These are phyloP conservation scores for Basidioascus undulatus DNA, from an alignment of 768 basidiomycete species.

Conservation along the genomic window DNA sequence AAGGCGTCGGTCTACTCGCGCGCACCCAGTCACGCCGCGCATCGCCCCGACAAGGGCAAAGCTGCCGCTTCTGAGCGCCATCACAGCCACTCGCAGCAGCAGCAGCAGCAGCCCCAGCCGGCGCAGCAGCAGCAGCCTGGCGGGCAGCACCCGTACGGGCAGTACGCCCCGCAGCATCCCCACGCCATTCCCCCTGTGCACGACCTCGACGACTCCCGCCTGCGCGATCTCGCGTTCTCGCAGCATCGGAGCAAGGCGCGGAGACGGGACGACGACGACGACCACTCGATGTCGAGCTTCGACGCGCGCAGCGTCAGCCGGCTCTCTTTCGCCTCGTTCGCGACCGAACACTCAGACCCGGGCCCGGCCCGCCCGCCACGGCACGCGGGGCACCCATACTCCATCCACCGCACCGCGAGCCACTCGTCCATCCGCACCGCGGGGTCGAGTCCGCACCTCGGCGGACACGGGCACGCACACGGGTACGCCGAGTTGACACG, in stretches of 20 bases:
- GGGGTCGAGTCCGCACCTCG: too few species aligned
- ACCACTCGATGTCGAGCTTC: conserved; percentile 74
- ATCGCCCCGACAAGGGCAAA: too few species aligned
- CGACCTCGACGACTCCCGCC: neutral
- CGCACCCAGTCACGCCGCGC: too few species aligned
- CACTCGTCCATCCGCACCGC: too few species aligned
- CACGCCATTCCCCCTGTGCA: conserved; percentile 3
- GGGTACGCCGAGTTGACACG: too few species aligned
- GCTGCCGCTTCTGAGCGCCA: neutral
- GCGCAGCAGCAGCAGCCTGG: conserved; percentile 8
- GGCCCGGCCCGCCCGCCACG: conserved; percentile 40
- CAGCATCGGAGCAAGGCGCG: conserved; percentile 44
- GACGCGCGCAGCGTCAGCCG: conserved; percentile 52
- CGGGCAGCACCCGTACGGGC: conserved; percentile 8
- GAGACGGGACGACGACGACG: conserved; percentile 51
- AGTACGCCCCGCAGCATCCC: conserved; percentile 14
- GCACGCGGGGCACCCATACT: too few species aligned
- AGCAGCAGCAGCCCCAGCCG: neutral
- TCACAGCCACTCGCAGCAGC: neutral
- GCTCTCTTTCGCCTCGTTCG: conserved; percentile 55
- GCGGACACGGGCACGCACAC: too few species aligned
- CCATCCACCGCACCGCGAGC: too few species aligned
- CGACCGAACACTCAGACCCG: conserved; percentile 66
- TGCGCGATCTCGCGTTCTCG: conserved; percentile 1
- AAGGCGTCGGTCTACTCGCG: too few species aligned